phyloP scores from a whole-genome alignment of 208 protist species.

The Wallacemonas collosoma region DNA sequence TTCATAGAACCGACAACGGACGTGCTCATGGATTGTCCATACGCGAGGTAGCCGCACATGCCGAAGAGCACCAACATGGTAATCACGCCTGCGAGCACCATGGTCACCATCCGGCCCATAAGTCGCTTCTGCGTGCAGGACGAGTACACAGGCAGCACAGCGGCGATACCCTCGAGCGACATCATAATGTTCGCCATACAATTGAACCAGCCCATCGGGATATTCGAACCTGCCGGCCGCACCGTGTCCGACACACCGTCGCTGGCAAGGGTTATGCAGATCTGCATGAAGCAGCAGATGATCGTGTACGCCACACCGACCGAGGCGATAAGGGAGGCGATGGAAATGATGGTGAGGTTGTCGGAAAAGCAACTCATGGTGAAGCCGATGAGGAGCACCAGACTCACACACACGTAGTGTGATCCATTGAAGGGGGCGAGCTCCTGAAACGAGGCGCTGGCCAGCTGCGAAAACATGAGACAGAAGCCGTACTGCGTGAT shows the following conservation, averaged over 20 bases:
- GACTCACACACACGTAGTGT: slow-evolving; percentile 49
- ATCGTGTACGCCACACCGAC: slow-evolving; percentile 63
- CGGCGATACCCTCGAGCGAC: slow-evolving; percentile 74
- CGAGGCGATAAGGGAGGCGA: slow-evolving; percentile 63
- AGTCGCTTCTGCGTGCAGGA: slow-evolving; percentile 68
- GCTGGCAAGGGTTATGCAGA: slow-evolving; percentile 24
- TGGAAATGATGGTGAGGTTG: slow-evolving; percentile 57
- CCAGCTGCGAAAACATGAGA: slow-evolving; percentile 79
- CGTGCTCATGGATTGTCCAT: slow-evolving; percentile 39
- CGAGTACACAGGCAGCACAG: slow-evolving; percentile 74
- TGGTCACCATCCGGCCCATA: slow-evolving; percentile 55
- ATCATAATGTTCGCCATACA: slow-evolving; percentile 84
- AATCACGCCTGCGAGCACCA: slow-evolving; percentile 54
- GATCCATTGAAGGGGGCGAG: slow-evolving; percentile 33
- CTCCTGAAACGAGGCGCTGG: slow-evolving; percentile 51
- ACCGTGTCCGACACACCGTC: slow-evolving; percentile 17
- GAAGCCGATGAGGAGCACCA: slow-evolving; percentile 56
- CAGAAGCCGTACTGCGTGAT: slow-evolving; percentile 89
- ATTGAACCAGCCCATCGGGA: slow-evolving; percentile 60
- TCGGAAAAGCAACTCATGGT: slow-evolving; percentile 65
- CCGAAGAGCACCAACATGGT: slow-evolving; percentile 57
- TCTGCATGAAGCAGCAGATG: slow-evolving; percentile 42
- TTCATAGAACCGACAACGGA: slow-evolving; percentile 47
- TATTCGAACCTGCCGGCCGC: slow-evolving; percentile 26
- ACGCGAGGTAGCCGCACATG: slow-evolving; percentile 69